phyloP scores from a whole-genome alignment of 2,329 filamentous ascomycete genomes.

The Aphanoascus verrucosus region DNA sequence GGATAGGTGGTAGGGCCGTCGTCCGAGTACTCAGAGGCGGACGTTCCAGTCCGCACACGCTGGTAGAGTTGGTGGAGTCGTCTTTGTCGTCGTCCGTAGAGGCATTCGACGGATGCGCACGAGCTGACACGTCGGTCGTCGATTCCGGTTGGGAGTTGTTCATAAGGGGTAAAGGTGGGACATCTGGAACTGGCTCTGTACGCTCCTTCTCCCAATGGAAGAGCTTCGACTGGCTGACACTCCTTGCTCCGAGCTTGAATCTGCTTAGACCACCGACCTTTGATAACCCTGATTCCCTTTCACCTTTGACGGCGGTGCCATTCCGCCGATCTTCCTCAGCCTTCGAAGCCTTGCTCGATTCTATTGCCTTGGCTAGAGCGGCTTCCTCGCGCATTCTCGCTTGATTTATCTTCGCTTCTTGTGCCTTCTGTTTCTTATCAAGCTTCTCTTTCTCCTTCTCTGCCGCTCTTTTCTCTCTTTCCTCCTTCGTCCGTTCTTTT shows the following conservation, averaged over 20 bases:
- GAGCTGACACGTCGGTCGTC: background rate
- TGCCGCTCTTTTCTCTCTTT: slow-evolving; percentile 46
- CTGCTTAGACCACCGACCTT: slow-evolving; percentile 46
- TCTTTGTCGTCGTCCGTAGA: slow-evolving; percentile 7
- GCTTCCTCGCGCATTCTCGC: slow-evolving; percentile 48
- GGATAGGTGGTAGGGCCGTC: background rate
- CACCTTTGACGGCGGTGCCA: slow-evolving; percentile 12
- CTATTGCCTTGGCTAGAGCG: slow-evolving; percentile 56
- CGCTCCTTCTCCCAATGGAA: slow-evolving; percentile 27
- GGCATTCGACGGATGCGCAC: background rate
- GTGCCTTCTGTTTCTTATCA: slow-evolving; percentile 41
- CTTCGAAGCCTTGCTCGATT: slow-evolving; percentile 55
- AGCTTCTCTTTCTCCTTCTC: slow-evolving; percentile 41
- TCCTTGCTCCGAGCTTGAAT: slow-evolving; percentile 63
- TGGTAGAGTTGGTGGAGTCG: slow-evolving; percentile 2
- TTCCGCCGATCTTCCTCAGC: slow-evolving; percentile 41
- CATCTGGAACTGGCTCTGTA: slow-evolving; percentile 4
- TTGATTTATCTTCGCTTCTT: slow-evolving; percentile 44
- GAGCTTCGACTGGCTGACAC: slow-evolving; percentile 49
- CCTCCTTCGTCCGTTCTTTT: slow-evolving; percentile 52
- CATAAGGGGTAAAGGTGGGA: slow-evolving; percentile 10
- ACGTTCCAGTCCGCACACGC: background rate
- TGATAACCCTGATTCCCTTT: slow-evolving; percentile 17
- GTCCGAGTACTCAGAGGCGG: background rate
- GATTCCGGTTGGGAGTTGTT: background rate